Evolutionary conservation across 2,329 filamentous ascomycete species (phyloP).

Genomic region (Neonectria hederae): DNA sequence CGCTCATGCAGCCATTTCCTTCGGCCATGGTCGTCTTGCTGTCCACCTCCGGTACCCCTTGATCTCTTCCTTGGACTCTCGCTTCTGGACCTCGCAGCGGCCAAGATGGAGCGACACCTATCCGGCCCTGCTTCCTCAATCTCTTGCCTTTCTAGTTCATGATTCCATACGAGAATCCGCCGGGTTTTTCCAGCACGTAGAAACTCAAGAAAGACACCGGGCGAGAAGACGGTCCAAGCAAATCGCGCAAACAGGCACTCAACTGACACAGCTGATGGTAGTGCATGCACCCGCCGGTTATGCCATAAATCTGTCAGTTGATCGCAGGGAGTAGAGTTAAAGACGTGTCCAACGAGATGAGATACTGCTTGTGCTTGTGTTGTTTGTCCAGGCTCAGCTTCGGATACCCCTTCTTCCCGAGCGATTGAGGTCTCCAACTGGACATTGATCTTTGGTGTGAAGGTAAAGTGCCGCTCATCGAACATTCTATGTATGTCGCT

Average conservation of each 20-base stretch:
- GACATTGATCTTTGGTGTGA: background rate
- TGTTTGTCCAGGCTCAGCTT: background rate
- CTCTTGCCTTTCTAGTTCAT: background rate
- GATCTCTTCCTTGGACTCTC: conserved; percentile 7
- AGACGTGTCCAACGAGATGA: background rate
- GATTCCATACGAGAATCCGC: conserved; percentile 1
- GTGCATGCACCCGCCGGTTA: background rate
- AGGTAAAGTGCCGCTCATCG: conserved; percentile 2
- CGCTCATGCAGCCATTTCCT: too few relatives aligned
- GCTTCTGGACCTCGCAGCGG: conserved; percentile 5
- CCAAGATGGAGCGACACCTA: background rate
- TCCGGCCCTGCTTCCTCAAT: background rate
- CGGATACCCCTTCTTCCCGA: background rate
- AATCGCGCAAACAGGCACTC: conserved; percentile 13
- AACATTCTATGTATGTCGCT: conserved; percentile 8
- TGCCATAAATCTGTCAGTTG: background rate
- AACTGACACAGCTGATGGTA: background rate
- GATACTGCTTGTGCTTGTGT: background rate
- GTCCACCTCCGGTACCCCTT: too few relatives aligned
- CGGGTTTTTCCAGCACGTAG: background rate
- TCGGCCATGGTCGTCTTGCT: too few relatives aligned
- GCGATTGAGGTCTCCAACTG: background rate
- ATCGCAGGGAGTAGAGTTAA: background rate
- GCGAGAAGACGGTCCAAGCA: conserved; percentile 16
- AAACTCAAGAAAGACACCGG: conserved; percentile 10